A percentile compares a stretch with the other conserved stretches of the same genome.
Evolutionary conservation across 2,329 filamentous ascomycete species (phyloP).

Genomic region (Paraphoma sp.): DNA sequence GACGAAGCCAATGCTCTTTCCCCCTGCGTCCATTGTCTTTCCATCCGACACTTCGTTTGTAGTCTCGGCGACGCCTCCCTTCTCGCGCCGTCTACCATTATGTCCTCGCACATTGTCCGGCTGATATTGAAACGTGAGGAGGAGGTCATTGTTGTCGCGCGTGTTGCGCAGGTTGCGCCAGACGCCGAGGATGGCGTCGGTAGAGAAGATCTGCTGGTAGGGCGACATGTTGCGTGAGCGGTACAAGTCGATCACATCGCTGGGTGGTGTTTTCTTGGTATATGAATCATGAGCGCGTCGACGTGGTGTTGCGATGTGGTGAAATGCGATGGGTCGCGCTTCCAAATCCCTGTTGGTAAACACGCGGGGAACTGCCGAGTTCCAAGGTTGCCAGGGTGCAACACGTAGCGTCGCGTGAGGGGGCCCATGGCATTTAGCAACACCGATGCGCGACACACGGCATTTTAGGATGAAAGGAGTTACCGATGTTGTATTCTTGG

Average conservation of each 20-base stretch:
- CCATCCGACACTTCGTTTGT: slow-evolving; percentile 27
- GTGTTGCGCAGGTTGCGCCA: slow-evolving; percentile 41
- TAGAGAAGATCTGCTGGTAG: slow-evolving; percentile 43
- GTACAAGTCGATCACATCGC: slow-evolving; percentile 19
- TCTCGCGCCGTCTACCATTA: slow-evolving; percentile 25
- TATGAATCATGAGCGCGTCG: neutral
- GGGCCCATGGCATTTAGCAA: slow-evolving; percentile 1
- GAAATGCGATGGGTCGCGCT: slow-evolving; percentile 1
- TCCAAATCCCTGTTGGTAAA: neutral
- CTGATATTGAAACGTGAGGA: slow-evolving; percentile 43
- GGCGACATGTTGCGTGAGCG: slow-evolving; percentile 29
- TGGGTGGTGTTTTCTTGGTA: neutral
- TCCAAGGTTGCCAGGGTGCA: neutral
- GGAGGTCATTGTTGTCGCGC: slow-evolving; percentile 39
- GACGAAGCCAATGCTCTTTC: slow-evolving; percentile 44
- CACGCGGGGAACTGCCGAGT: neutral
- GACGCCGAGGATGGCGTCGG: slow-evolving; percentile 42
- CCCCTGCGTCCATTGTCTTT: slow-evolving; percentile 23
- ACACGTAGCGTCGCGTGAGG: neutral
- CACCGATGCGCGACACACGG: neutral
- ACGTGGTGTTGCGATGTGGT: neutral
- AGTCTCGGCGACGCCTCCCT: slow-evolving; percentile 18
- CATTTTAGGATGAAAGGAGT: neutral
- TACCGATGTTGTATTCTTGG: neutral
- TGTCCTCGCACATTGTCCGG: slow-evolving; percentile 30